Base-by-base conservation (phyloP, 495 filamentous ascomycete species). In the Aspergillus sparsus region DNA sequence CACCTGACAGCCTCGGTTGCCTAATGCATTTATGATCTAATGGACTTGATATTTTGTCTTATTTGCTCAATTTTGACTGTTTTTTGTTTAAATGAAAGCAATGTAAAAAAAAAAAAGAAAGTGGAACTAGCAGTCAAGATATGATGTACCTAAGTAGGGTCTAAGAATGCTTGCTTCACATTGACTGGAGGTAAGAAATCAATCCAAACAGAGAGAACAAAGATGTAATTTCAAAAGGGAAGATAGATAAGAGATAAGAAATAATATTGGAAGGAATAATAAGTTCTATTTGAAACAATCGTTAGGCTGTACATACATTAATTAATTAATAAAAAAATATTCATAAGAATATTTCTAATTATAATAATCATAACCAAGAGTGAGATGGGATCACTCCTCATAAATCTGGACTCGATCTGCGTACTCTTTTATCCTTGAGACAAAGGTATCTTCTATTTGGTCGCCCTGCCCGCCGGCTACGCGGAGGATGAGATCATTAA, bases 401-500 rank as follows among this genome's bases (percentile, higher is more conserved):
- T 88, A 87, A 47, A 97, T 84, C 74, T 88, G 82, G 41, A 95
- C 91, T 64, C 83, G 89, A 31, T 88, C 85, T 9, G 90, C 86
- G 71, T 95, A 95, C 68, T 92, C 83, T 36, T 67, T 71, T 57
- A 98, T 98, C 35, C 89, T 87, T 36, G 89, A 93, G 55, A 89
- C 77, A 37, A 93, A 85, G 44, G 81, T 86, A 58, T 96, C 87
- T 58, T 88, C 78, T 57, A 98, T 92, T 13, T 83, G 75, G 42
- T 92, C 83, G 32, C 94, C 94, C 63, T 83, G 87, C 0, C 94
- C 94, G n/a, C 90, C 92, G 0, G 90, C 94, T 12, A 98, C 89
- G 32, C 88, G 81, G 55, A 98, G 76, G 45, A 98, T 89, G 18
- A 96, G 76, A 70, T 98, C 95, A 66, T 97, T 98, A 9, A 98